Evolutionary conservation across 2,329 filamentous ascomycete genomes (phyloP), one percentile per base, ranked within the genome.

Genomic region (Xylaria multiplex): DNA sequence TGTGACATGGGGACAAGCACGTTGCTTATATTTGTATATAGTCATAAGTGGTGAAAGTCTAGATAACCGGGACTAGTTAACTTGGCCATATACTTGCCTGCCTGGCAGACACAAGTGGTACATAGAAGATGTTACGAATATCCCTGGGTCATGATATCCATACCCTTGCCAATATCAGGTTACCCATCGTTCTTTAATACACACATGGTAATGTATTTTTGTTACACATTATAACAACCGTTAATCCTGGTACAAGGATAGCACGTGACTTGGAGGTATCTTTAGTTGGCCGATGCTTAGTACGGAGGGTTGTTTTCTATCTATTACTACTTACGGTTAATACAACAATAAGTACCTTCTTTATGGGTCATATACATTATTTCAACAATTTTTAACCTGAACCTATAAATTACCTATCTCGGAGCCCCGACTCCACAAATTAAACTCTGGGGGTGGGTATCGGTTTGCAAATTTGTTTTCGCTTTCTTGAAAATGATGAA

Each of bases 381-480:
- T n/a, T n/a, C n/a, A n/a, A 5, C 7, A 22, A 16, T 8, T 16
- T 35, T 37, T 6, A 40, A 55, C n/a, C 13, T 30, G 13, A 55
- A 30, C 53, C 27, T 30, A 11, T 2, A 43, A 55, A 43, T 55
- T 46, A 40, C 22, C 50, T 53, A 48, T 40, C 42, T 48, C 22
- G 45, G 9, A 49, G 32, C 35, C 37, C 32, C 27, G 11, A 46
- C 16, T 40, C 32, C 42, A 55, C 24, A 19, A 22, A 48, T 35
- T 24, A 9, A 24, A 58, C 30, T 22, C 16, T 40, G 9, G 16
- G 46, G 2, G 54, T 22, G 48, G 27, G 48, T 16, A 37, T 40
- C 27, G 22, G 37, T 14, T 48, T 46, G 9, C 8, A 24, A 16
- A 7, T 19, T 37, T 13, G 2, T 32, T 57, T 14, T 24, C 40